Base-by-base conservation (phyloP, 805 yeast genomes). In the Candida namnaoensis region DNA sequence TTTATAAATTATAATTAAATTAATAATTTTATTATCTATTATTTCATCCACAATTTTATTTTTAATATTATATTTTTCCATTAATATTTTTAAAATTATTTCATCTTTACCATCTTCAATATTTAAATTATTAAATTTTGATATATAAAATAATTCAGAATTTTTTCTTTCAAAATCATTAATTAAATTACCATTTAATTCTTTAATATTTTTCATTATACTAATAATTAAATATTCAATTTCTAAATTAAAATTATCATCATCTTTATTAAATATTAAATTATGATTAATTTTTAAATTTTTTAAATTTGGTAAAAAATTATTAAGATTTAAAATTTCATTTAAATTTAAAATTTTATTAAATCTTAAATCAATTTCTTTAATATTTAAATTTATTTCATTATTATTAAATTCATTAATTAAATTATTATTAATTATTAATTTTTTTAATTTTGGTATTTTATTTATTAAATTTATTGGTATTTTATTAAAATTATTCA, bases 111-210 rank as follows among this genome's bases (percentile, higher is more conserved):
- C 35, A 39, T 64, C 49, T 6, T 58, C 54, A 30, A 5, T 12
- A 12, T 9, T 30, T 6, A 12, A 11, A 30, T 12, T 12, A 30
- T 12, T 11, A 0, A 83, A 74, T 45, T 68, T 68, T 5, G 78
- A 67, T 27, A 83, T 62, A 45, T 83, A 78, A 53, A 73, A 86
- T 5, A 84, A 54, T 55, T 88, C 95, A 1, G 85, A 82, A 47
- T 80, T 83, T 6, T 44, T 48, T 14, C 88, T 65, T 38, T 79
- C 83, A 30, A 30, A 5, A 2, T 60, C 67, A 0, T 37, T 42
- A 3, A 63, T 53, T 8, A 86, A 60, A 0, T 78, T 68, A 1
- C 95, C 95, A 52, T 88, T 79, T 12, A 88, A 58, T 24, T 58
- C 61, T 1, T 38, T 34, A 2, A 82, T 36, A 0, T 46, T 41